phyloP scores from a whole-genome alignment of 129 eudicot species.

The Arctium minus region DNA sequence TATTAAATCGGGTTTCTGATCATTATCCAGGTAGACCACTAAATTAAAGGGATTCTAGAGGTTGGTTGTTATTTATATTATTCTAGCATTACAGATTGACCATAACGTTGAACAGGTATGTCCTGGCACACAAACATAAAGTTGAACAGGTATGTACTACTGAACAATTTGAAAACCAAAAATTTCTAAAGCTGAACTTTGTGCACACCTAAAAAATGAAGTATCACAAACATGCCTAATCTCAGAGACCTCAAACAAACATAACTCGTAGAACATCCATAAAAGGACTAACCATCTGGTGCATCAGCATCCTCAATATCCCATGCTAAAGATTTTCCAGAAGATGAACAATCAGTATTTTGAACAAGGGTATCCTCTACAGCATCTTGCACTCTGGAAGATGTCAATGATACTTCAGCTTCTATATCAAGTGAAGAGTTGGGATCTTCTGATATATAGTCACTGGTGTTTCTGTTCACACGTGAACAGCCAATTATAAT shows the following conservation, averaged over 20 bases:
- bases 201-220: conserved; percentile 1
- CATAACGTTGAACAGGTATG: neutral
- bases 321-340: conserved; percentile 50
- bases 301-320: conserved; percentile 68
- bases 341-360: conserved; percentile 53
- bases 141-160: neutral
- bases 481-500: conserved; percentile 22
- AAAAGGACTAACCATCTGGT: conserved; percentile 56
- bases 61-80: no score
- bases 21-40: no score
- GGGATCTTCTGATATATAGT: conserved; percentile 36
- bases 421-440: conserved; percentile 29
- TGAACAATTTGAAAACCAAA: neutral
- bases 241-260: neutral
- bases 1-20: no score
- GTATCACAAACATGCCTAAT: neutral
- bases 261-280: neutral
- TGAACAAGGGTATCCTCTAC: conserved; percentile 34
- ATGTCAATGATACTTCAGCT: conserved; percentile 38
- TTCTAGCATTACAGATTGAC: neutral
- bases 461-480: conserved; percentile 48
- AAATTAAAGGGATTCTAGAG: no score
- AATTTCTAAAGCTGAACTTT: neutral
- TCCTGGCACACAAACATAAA: no score
- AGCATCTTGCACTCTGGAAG: conserved; percentile 41